A percentile compares a stretch with the other conserved stretches of the same genome.
These are phyloP conservation scores for Nidula microcarpa DNA, from an alignment of 768 basidiomycete genomes.

Conservation along the genomic window DNA sequence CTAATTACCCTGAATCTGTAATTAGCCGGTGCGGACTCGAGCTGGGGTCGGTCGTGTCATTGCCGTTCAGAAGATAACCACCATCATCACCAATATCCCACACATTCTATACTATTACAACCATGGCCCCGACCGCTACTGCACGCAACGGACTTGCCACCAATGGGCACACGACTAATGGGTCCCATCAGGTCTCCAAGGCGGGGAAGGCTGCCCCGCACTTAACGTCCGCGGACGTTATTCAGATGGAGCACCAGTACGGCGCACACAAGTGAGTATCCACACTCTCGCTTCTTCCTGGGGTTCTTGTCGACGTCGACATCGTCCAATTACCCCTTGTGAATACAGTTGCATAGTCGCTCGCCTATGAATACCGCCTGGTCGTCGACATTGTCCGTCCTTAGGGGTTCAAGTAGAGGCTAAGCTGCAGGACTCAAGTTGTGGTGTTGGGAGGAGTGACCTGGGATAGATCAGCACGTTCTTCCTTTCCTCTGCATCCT, in stretches of 20 bases:
- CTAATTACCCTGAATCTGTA: no score
- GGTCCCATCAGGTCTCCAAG: slow-evolving; percentile 4
- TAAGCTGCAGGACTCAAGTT: slow-evolving; percentile 6
- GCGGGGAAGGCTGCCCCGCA: slow-evolving; percentile 6
- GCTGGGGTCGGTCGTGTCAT: no score
- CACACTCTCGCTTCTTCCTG: background rate
- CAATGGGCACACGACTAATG: slow-evolving; percentile 3
- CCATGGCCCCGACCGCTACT: background rate
- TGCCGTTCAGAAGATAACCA: no score
- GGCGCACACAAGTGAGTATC: slow-evolving; percentile 85
- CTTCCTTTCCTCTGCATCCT: slow-evolving; percentile 13
- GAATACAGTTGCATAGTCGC: background rate
- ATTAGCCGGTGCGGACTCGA: no score
- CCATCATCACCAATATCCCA: no score
- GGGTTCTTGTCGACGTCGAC: background rate
- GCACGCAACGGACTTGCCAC: background rate
- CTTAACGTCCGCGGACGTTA: slow-evolving; percentile 64
- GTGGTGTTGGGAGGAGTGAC: slow-evolving; percentile 8
- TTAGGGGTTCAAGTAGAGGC: background rate
- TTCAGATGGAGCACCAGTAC: slow-evolving; percentile 76
- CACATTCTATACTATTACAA: background rate
- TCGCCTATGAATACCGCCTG: background rate
- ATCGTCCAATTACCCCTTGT: background rate
- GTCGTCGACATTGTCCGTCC: slow-evolving; percentile 4
- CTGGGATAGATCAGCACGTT: slow-evolving; percentile 5